These are phyloP conservation scores for Byssothecium circinans DNA, from an alignment of 2,329 filamentous ascomycete species.

Conservation along the genomic window DNA sequence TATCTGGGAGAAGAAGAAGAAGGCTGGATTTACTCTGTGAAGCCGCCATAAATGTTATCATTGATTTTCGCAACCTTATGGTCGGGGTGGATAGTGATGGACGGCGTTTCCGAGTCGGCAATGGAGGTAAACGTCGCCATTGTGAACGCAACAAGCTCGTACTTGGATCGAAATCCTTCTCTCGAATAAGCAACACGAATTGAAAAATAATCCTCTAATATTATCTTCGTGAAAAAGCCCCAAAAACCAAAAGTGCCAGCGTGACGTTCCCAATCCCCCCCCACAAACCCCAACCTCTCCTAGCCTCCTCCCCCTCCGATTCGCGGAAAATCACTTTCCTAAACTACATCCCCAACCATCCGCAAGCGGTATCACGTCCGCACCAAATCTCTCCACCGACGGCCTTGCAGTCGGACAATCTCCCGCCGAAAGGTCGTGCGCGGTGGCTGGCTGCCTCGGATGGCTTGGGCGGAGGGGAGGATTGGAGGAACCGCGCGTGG, in stretches of 20 bases:
- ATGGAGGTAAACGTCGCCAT: constrained; percentile 78
- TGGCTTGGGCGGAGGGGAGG: too few relatives aligned
- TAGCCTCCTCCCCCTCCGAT: constrained; percentile 6
- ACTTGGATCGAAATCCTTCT: too few relatives aligned
- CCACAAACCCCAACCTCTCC: too few relatives aligned
- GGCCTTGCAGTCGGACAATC: neutral
- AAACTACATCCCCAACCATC: neutral
- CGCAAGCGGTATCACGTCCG: constrained; percentile 6
- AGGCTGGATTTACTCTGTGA: constrained; percentile 67
- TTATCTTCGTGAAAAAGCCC: neutral
- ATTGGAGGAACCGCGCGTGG: constrained; percentile 3
- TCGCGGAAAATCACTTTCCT: constrained; percentile 13
- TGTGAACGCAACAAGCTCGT: constrained; percentile 1
- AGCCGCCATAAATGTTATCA: constrained; percentile 80
- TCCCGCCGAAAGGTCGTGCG: constrained; percentile 4
- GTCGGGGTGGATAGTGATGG: constrained; percentile 65
- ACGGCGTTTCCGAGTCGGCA: constrained; percentile 60
- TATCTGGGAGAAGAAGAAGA: neutral
- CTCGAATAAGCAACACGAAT: too few relatives aligned
- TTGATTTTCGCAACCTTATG: constrained; percentile 73
- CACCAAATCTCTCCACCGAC: neutral
- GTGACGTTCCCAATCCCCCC: neutral
- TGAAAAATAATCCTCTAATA: neutral
- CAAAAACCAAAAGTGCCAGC: too few relatives aligned
- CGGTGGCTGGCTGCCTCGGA: too few relatives aligned